Evolutionary conservation across 371 early-diverging fungal genomes (phyloP).

Genomic region (Gilbertella persicaria): DNA sequence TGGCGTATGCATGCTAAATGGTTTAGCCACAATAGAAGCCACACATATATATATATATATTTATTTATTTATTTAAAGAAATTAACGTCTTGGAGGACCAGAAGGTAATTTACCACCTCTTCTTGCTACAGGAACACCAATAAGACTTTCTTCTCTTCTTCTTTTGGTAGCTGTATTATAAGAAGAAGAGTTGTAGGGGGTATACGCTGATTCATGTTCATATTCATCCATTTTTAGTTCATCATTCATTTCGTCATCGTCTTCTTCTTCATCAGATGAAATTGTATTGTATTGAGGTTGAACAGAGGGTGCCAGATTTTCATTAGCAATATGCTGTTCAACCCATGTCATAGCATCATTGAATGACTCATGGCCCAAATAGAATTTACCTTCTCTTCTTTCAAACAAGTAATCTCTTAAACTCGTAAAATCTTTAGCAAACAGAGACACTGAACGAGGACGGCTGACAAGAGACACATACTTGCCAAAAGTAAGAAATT

Average conservation of each 20-base stretch:
- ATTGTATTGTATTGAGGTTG: neutral
- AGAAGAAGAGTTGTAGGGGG: neutral
- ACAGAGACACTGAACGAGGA: neutral
- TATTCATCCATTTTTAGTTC: neutral
- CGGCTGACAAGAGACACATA: neutral
- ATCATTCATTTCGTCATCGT: neutral
- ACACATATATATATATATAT: too few relatives aligned
- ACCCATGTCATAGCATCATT: neutral
- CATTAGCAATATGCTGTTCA: neutral
- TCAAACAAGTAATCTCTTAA: neutral
- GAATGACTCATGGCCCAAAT: neutral
- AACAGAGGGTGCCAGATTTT: neutral
- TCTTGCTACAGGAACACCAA: neutral
- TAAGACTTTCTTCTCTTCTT: neutral
- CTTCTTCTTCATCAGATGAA: neutral
- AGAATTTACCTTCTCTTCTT: neutral
- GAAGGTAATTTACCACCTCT: constrained; percentile 1
- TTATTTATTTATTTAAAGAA: neutral
- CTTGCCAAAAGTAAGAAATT: neutral
- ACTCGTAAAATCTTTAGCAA: constrained; percentile 1
- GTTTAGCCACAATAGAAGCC: too few relatives aligned
- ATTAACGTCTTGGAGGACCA: neutral
- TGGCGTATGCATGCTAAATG: too few relatives aligned
- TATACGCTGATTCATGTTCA: neutral
- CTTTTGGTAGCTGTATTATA: neutral